Evolutionary conservation across 805 yeast genomes (phyloP), one percentile per base, ranked within the genome.

Genomic region (Teunomyces atbi): DNA sequence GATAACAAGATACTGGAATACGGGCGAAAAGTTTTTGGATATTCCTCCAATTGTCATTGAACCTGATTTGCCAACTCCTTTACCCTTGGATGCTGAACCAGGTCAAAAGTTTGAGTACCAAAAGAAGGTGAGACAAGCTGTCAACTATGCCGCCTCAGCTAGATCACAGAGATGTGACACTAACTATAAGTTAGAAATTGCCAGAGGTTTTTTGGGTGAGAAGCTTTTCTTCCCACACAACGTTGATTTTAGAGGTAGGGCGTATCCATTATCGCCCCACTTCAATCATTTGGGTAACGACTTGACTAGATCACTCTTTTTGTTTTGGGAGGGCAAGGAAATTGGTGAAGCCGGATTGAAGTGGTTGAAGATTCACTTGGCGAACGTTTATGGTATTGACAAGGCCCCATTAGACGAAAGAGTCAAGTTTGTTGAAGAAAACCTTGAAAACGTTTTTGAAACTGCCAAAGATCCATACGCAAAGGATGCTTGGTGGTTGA

Each of bases 81-180:
- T 68, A n/a, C 94, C 96, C 0, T 60, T 73, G 43, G 79, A 81
- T 49, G 78, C 89, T 1, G 96, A 89, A 46, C 96, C 97, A 0
- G 67, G 76, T 15, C 85, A 71, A 6, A 74, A 85, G 37, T 77
- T 82, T 46, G 84, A 81, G 41, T 88, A 94, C 79, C 83, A 83
- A 54, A 72, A 81, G 21, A 65, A 72, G 41, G 80, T 87, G 47
- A 83, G 82, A 46, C 74, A 71, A 30, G 56, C 79, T 6, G 74
- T 82, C 16, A 79, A 82, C 52, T 83, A 80, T 36, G 83, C 82
- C 49, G 79, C 86, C 8, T 73, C 84, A 18, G 74, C 78, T 51
- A 82, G 94, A 64, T 91, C 98, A 0, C 86, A 84, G 62, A 81
- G 99, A 64, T 94, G 99, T 70, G 97, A 91, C 65, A 76, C 88